Base-by-base conservation (phyloP, 2,329 filamentous ascomycete species). In the Thielaviopsis punctulata region DNA sequence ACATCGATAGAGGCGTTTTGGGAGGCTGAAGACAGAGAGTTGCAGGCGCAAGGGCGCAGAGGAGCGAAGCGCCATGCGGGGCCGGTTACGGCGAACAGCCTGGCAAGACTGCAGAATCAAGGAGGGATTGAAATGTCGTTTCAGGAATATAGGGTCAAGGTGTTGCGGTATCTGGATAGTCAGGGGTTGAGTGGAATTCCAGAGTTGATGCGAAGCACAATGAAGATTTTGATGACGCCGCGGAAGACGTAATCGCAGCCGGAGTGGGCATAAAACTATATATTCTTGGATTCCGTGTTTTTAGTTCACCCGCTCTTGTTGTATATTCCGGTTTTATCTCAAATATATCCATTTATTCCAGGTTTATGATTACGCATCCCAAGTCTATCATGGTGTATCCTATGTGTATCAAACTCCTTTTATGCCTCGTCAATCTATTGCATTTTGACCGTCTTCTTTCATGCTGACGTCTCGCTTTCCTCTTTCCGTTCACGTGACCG, bases 141-240 rank as follows among this genome's bases (percentile, higher is more conserved):
- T 82, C 77, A 82, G 59, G 79, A 84, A 48, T 94, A 88, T 63
- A 73, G 84, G 54, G 69, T 86, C 5, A 75, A 77, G n/a, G 80
- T 90, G 56, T 66, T 94, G 53, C 71, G 73, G 48, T 78, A 80
- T 65, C 65, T 93, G 56, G 80, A 82, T 54, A 68, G 66, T 5
- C 73, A 73, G 51, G 83, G 82, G 0, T 71, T 84, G 45, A 66
- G 64, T 10, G 87, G 87, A 0, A 71, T 90, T 25, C 74, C 76
- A 15, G 73, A 81, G 57, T 66, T 93, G 60, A 82, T 93, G 73
- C 84, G 84, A 63, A 86, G 80, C 59, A 89, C 85, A 1, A 87
- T 92, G 77, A 86, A 82, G 62, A 78, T 82, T 49, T 65, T 90
- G 58, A 80, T 79, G 65, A 75, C 69, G 55, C 65, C 66, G 30